Evolutionary conservation across 805 yeast species (phyloP), one percentile per base, ranked within the genome.

Genomic region (Candida sanyiensis): DNA sequence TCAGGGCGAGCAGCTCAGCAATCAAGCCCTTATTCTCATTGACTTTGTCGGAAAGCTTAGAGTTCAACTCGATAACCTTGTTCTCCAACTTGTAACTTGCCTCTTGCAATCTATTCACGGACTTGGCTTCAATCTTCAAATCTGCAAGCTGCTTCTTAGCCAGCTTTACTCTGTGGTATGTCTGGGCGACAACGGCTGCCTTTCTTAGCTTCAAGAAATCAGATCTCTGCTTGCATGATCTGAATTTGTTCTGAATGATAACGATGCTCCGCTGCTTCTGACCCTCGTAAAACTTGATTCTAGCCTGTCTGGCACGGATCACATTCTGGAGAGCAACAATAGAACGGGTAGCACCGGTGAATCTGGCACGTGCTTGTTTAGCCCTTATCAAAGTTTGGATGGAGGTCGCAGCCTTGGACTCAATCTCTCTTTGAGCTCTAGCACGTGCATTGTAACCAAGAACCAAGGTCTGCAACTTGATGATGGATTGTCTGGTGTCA

Each of bases 1-100:
- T 75, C 38, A 79, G 57, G 10, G 56, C 53, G 32, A 73, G 71
- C 35, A 89, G 74, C 52, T 83, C 83, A 12, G 64, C 62, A 43
- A 75, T 70, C 55, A 90, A 69, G 44, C 72, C 73, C 65, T 81
- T 82, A 62, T 89, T 89, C 50, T 87, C 96, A 48, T 77, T 84
- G 19, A 83, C 80, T 59, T 86, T 84, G 26, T 78, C 64, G 1
- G 95, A 77, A 44, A 90, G 69, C 10, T 82, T 74, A 56, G 90
- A 94, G 4, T 97, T 90, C 50, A 93, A 75, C 62, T 89, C 95
- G 48, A 93, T 88, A n/a, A 94, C 97, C 70, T 94, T 93, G 63
- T 93, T 93, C 62, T 93, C 99, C 54, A 94, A 73, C 59, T 83
- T 78, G 64, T 87, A 93, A 53, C 95, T 88, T 28, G 86, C 95